Base-by-base conservation (phyloP, 345 rosid species). In the Turritis glabra region DNA sequence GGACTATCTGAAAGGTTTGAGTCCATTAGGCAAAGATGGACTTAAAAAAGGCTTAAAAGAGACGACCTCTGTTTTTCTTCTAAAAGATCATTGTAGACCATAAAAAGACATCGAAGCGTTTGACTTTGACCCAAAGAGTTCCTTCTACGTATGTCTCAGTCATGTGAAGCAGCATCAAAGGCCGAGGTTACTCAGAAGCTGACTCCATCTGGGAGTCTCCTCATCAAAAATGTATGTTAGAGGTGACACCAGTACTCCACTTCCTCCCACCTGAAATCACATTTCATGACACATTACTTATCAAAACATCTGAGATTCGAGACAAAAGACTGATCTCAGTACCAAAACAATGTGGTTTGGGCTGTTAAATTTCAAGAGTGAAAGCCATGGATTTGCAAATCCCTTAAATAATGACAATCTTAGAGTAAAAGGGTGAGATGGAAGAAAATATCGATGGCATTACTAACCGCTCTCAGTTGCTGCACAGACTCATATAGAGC, bases 161-260 rank as follows among this genome's bases (percentile, higher is more conserved):
- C 35, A 54, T n/a, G 62, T 27, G 41, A 67, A 51, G 38, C 63
- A 47, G 17, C 17, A 67, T 60, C 82, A 83, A 22, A 84, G 73
- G 10, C 87, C 85, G 4, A 95, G 95, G 37, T 88, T 80, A 40
- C 81, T 68, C 57, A 87, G 82, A 76, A 92, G 97, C 69, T 83
- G 84, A 30, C 82, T 84, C 98, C 98, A 92, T 83, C 92, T 89
- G 27, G 93, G 97, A 47, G 98, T 85, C 63, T 90, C 97, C 64
- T 92, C 98, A 57, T 95, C 94, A 13, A 92, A 95, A 48, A 92
- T 92, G 85, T 95, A 95, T 38, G 98, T 95, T 76, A 92, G 27
- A 3, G 96, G 94, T 17, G 99, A 95, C 70, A 92, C 77, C 76
- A 95, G 81, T 64, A 95, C 96, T 26, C 96, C 91, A 6, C 98